Percentiles rank a stretch among this genome's conserved stretches.
Evolutionary conservation across 352 stramenopile genomes (phyloP).

Genomic region (Globisporangium abappressorium): DNA sequence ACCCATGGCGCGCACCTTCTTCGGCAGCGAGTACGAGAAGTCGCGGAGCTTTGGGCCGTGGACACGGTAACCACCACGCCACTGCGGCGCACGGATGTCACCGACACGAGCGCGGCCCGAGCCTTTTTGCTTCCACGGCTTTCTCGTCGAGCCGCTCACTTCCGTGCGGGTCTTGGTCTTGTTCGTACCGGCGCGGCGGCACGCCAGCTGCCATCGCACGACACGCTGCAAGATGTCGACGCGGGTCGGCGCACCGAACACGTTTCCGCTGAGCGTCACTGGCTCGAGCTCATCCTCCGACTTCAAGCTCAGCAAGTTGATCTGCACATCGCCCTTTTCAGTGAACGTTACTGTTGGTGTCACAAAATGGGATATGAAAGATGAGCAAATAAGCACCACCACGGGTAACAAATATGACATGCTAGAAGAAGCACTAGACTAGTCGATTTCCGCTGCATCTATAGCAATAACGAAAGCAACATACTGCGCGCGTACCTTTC

Average conservation of each 20-base stretch:
- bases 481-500: conserved; percentile 29
- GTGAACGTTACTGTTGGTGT: conserved; percentile 36
- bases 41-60: conserved; percentile 84
- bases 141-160: conserved; percentile 84
- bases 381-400: background rate
- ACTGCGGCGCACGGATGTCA: conserved; percentile 82
- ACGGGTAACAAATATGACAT: background rate
- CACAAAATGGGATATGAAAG: background rate
- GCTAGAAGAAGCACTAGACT: background rate
- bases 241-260: conserved; percentile 75
- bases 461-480: background rate
- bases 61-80: conserved; percentile 81
- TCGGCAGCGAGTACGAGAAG: conserved; percentile 84
- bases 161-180: conserved; percentile 89
- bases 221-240: conserved; percentile 88
- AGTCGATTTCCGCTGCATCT: background rate
- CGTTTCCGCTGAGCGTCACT: conserved; percentile 61
- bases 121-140: conserved; percentile 89
- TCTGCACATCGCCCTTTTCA: conserved; percentile 52
- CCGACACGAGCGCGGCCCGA: conserved; percentile 83
- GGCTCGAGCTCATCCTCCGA: conserved; percentile 37
- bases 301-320: conserved; percentile 65
- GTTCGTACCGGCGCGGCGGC: conserved; percentile 80
- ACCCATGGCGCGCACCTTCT: conserved; percentile 88
- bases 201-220: conserved; percentile 85